These are phyloP conservation scores for Leucosporidium creatinivorum DNA, from an alignment of 768 basidiomycete species.

Conservation along the genomic window DNA sequence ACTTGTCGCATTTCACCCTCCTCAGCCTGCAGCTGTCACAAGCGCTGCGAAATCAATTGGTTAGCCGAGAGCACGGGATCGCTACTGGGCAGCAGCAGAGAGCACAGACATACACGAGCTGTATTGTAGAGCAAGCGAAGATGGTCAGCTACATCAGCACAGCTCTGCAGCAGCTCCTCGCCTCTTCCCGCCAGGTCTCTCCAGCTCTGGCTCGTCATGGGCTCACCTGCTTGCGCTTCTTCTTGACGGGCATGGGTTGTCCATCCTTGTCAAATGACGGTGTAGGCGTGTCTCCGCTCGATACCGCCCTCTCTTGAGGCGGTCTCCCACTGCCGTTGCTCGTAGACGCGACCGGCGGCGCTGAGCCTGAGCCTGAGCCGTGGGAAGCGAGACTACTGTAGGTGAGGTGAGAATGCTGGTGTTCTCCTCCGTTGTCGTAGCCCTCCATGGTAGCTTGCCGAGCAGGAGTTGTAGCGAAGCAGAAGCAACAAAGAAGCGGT, in stretches of 20 bases:
- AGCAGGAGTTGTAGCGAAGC: no score
- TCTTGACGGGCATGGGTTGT: slow-evolving; percentile 11
- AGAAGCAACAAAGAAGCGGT: no score
- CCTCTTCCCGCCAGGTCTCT: not conserved
- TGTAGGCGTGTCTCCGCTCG: no score
- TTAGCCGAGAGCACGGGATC: not conserved
- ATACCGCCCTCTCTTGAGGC: no score
- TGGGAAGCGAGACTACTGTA: no score
- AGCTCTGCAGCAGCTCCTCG: not conserved
- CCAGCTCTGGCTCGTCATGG: not conserved
- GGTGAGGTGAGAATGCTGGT: no score
- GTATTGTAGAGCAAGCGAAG: not conserved
- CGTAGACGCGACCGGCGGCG: no score
- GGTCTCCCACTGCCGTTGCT: no score
- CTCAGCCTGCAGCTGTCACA: not conserved
- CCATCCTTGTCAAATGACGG: slow-evolving; percentile 12
- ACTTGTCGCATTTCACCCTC: slow-evolving; percentile 22
- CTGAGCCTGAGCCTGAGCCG: no score
- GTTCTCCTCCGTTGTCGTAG: no score
- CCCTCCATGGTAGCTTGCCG: no score
- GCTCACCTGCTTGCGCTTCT: slow-evolving; percentile 27
- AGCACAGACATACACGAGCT: not conserved
- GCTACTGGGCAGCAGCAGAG: not conserved
- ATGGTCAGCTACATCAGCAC: not conserved
- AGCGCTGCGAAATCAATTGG: not conserved